Percentiles rank a stretch among this genome's conserved stretches.
Conservation (phyloP, 345 rosid genomes). For the Hevea brasiliensis region DNA sequence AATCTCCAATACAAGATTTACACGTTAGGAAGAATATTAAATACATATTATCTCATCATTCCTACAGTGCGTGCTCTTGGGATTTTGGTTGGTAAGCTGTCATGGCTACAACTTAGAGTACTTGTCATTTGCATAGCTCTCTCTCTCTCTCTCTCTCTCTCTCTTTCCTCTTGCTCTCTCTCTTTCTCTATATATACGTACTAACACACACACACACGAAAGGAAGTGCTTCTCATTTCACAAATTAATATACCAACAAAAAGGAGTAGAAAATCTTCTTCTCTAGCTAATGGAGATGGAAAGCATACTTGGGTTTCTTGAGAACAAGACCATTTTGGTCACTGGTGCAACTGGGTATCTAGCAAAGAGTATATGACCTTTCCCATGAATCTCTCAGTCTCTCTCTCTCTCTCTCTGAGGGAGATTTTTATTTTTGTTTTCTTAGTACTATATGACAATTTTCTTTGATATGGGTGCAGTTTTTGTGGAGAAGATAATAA, state of each 20-base stretch:
- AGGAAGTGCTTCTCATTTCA: not conserved
- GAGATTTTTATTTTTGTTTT: not conserved
- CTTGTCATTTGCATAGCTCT: too few relatives aligned
- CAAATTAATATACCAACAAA: too few relatives aligned
- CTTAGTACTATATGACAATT: not conserved
- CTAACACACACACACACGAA: too few relatives aligned
- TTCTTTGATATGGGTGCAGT: constrained; percentile 6
- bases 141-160: too few relatives aligned
- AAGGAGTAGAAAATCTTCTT: not conserved
- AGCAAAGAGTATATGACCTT: constrained; percentile 35
- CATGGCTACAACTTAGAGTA: not conserved
- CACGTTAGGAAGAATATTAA: not conserved
- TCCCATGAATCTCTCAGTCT: not conserved
- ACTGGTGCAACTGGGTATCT: constrained; percentile 50
- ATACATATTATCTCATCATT: not conserved
- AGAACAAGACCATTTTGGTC: constrained; percentile 40
- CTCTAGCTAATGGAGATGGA: constrained; percentile 27
- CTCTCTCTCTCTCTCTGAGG: not conserved
- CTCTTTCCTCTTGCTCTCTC: too few relatives aligned
- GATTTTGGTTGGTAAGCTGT: constrained; percentile 3
- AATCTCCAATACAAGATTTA: not conserved
- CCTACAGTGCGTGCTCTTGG: not conserved
- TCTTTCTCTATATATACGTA: not conserved
- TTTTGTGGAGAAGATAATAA: constrained; percentile 24
- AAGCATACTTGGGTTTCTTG: constrained; percentile 29